Evolutionary conservation across 176 grass and related monocot genomes (phyloP).

Genomic region (Oryza meyeriana): DNA sequence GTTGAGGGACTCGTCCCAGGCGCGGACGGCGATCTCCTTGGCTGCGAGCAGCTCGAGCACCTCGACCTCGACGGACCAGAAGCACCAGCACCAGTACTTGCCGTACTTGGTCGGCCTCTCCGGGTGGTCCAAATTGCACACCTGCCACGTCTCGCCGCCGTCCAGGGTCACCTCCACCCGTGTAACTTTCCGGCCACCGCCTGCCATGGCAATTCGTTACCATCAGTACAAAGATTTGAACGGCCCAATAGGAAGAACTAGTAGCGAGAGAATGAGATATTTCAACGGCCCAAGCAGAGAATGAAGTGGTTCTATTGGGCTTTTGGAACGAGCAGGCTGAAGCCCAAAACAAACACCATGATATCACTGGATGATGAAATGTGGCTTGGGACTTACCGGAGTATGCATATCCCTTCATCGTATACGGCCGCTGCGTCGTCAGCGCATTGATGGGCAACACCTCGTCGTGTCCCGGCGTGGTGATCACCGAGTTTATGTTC

Average conservation of each 20-base stretch:
- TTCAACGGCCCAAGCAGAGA: neutral
- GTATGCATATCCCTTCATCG: slow-evolving; percentile 76
- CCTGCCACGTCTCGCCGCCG: slow-evolving; percentile 67
- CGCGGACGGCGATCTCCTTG: slow-evolving; percentile 83
- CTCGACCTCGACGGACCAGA: slow-evolving; percentile 82
- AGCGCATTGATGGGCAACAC: slow-evolving; percentile 64
- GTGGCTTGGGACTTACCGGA: slow-evolving; percentile 48
- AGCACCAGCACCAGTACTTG: slow-evolving; percentile 97
- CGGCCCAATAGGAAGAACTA: neutral
- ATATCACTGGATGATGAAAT: neutral
- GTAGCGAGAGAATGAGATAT: neutral
- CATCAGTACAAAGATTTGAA: neutral
- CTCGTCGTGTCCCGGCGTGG: slow-evolving; percentile 70
- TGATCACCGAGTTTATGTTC: slow-evolving; percentile 89
- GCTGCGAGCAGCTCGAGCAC: slow-evolving; percentile 58
- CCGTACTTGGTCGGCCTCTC: slow-evolving; percentile 79
- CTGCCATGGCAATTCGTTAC: slow-evolving; percentile 20
- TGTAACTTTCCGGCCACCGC: slow-evolving; percentile 78
- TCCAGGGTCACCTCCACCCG: slow-evolving; percentile 80
- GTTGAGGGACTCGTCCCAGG: slow-evolving; percentile 84
- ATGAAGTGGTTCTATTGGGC: neutral
- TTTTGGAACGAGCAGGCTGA: neutral
- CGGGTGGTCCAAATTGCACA: slow-evolving; percentile 52
- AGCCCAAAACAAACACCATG: neutral
- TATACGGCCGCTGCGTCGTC: slow-evolving; percentile 60